Base-by-base conservation (phyloP, 768 basidiomycete genomes). In the Hericium rajendrae region DNA sequence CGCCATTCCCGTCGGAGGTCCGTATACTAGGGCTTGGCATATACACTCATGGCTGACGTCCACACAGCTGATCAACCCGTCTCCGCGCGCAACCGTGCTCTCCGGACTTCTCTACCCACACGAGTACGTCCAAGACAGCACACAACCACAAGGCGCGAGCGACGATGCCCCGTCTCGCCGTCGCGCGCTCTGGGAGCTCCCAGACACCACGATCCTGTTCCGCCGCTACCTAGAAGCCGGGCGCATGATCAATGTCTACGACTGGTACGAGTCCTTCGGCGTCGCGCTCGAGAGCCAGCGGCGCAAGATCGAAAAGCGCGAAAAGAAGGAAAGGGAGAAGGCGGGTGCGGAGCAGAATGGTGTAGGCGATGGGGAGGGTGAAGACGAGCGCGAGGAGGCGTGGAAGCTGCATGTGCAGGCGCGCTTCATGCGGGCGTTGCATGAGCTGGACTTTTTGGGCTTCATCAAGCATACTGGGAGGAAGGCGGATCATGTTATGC, bases 221-320 rank as follows among this genome's bases (percentile, higher is more conserved):
- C 73, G 73, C 50, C 77, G 88, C 20, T 93, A 91, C 70, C 74
- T 85, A 46, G 85, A 91, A 64, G 86, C 86, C 50, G 88, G 88
- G 48, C 84, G 78, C 71, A 79, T 87, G 80, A 82, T 93, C 69
- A 93, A 93, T 65, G 78, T 91, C 2, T 91, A 88, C 67, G 91
- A 94, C 68, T 92, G 90, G 91, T 91, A 83, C 64, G 84, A 88
- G 62, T 79, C 85, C 22, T 94, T 93, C 68, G 76, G 79, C 37
- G 68, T 75, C 20, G 85, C 80, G 37, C 69, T 92, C 54, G 88
- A 89, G 66, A 72, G 71, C 1, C 87, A 87, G 70, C 68, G 69
- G 16, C 56, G 60, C 57, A 65, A 64, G 10, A 54, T 65, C 53
- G 64, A 18, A 71, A 73, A 38, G 72, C 70, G 46, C 70, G 71